Evolutionary conservation across 2,329 filamentous ascomycete species (phyloP), one percentile per base, ranked within the genome.

Genomic region (Talaromyces sp.): DNA sequence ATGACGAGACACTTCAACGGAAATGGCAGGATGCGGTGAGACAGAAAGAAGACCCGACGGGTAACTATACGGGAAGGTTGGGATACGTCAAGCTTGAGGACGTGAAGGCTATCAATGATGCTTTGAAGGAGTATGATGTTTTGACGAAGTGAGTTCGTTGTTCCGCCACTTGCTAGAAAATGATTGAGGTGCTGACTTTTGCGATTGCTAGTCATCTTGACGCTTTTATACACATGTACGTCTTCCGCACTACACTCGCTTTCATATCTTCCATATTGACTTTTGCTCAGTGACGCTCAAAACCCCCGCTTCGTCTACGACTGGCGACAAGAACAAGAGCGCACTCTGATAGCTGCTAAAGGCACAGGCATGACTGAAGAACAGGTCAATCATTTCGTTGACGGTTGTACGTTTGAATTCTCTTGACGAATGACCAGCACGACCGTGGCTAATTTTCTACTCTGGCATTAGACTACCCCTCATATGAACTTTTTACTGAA

Each of bases 301-400:
- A 81, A 95, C 67, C 82, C 86, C 4, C 80, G 81, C 58, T 93
- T 87, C 71, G 93, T 96, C 59, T 96, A 96, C 70, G 84, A 83
- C 65, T 96, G 93, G 93, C 86, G 92, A 14, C 79, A 87, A 68
- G 82, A 96, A 77, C 91, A 96, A 76, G 92, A 96, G 76, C 83
- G 84, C 55, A 84, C 84, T 63, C 80, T 96, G 69, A 84, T 89
- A 25, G 79, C 79, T 7, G 77, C 82, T 23, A 89, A 84, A 67
- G 91, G 90, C 1, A 83, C 82, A 0, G 92, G 91, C 33, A 96
- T 96, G 93, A 89, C 86, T 1, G 88, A 91, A 68, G 88, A 91
- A 62, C 84, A 93, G 73, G 91, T 96, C 48, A 81, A 86, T 62
- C 80, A 83, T 54, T 96, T 96, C 74, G 90, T 91, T 16, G 83